Evolutionary conservation across 2,329 filamentous ascomycete species (phyloP).

Genomic region (Sclerotinia nivalis): DNA sequence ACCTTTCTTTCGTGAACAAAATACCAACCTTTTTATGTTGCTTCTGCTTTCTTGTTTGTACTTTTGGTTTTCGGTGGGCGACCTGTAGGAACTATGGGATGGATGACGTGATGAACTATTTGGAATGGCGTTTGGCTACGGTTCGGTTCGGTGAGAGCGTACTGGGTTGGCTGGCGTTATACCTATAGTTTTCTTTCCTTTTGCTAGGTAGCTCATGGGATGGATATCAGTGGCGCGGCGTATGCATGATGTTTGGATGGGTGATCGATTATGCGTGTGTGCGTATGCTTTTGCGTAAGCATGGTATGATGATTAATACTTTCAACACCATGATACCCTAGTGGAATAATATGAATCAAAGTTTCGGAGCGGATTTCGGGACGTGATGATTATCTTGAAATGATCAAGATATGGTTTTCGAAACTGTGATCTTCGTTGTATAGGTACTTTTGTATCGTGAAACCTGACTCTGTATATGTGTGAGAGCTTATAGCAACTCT

Average conservation of each 20-base stretch:
- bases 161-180: conserved; percentile 25
- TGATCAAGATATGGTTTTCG: too few species aligned
- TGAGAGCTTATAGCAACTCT: background rate
- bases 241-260: conserved; percentile 18
- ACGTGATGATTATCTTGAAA: too few species aligned
- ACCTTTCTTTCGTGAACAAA: background rate
- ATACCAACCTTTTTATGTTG: conserved; percentile 8
- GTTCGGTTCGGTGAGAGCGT: conserved; percentile 25
- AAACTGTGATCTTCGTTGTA: background rate
- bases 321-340: conserved; percentile 13
- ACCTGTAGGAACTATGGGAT: conserved; percentile 25
- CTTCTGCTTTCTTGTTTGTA: conserved; percentile 26
- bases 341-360: background rate
- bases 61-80: conserved; percentile 16
- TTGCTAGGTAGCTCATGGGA: conserved; percentile 12
- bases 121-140: conserved; percentile 23
- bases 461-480: too few species aligned
- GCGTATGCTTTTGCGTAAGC: background rate
- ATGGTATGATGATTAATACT: conserved; percentile 1
- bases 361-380: background rate
- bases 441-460: background rate
- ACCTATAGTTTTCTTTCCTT: conserved; percentile 18
- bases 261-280: background rate
- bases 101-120: conserved; percentile 18
- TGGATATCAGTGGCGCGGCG: conserved; percentile 4